A percentile compares a stretch with the other conserved stretches of the same genome.
These are phyloP conservation scores for Mesembryanthemum crystallinum DNA, from an alignment of 148 eudicot genomes.

Conservation along the genomic window DNA sequence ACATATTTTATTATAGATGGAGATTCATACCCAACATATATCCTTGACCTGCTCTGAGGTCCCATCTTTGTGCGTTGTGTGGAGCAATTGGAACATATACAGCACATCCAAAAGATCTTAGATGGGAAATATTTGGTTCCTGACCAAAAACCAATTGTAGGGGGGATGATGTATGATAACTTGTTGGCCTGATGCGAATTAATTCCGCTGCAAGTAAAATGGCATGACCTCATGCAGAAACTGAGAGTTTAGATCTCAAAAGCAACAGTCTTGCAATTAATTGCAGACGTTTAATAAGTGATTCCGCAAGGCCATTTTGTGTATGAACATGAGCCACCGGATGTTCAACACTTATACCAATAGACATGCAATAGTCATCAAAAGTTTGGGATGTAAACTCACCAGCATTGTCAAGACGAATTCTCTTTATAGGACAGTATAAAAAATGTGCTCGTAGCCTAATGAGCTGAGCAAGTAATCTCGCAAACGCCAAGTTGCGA, in stretches of 20 bases:
- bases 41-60: not conserved
- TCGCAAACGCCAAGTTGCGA: not conserved
- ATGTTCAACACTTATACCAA: not conserved
- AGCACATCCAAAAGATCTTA: conserved; percentile 4
- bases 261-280: not conserved
- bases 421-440: not conserved
- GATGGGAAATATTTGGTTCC: not conserved
- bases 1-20: not conserved
- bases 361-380: too few relatives aligned
- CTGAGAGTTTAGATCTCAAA: not conserved
- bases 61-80: not conserved
- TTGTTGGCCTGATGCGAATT: not conserved
- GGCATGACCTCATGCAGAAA: conserved; percentile 2
- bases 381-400: not conserved
- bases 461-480: not conserved
- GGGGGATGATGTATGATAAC: not conserved
- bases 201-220: not conserved
- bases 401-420: not conserved
- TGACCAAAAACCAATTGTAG: not conserved
- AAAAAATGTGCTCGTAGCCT: not conserved
- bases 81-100: conserved; percentile 12
- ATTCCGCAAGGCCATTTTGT: not conserved
- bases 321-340: not conserved
- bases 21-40: conserved; percentile 12
- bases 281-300: not conserved